Evolutionary conservation across 2,329 filamentous ascomycete species (phyloP).

Genomic region (Apiospora malaysiana): DNA sequence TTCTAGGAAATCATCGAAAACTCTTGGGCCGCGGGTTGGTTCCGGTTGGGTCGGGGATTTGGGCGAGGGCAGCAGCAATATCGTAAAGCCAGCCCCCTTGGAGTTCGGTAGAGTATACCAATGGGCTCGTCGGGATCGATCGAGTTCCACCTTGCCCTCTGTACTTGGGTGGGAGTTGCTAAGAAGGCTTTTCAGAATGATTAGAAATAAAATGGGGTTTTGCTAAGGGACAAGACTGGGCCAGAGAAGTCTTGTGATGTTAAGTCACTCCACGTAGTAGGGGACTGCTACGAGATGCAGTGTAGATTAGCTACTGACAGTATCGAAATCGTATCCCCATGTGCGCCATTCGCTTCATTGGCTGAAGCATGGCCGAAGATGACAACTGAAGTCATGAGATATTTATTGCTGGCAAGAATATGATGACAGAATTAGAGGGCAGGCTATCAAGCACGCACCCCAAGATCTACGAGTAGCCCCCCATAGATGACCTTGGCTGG

Average conservation of each 20-base stretch:
- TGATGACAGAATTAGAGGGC: neutral
- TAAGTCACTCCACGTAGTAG: neutral
- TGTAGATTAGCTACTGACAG: neutral
- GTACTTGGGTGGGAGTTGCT: neutral
- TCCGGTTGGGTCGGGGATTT: slow-evolving; percentile 8
- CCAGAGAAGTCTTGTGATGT: neutral
- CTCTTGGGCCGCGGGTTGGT: neutral
- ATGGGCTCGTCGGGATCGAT: neutral
- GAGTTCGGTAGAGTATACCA: slow-evolving; percentile 20
- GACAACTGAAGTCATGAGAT: neutral
- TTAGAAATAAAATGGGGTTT: neutral
- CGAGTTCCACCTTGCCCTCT: neutral
- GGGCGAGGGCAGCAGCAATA: neutral
- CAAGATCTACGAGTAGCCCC: neutral
- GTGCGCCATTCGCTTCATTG: neutral
- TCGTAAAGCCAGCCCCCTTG: slow-evolving; percentile 7
- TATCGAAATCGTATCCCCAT: too few species aligned
- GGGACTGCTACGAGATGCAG: neutral
- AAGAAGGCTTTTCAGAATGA: slow-evolving; percentile 1
- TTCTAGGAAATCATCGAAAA: neutral
- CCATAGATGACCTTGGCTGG: neutral
- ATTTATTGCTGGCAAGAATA: neutral
- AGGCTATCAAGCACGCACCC: too few species aligned
- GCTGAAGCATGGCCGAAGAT: neutral
- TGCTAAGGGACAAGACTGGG: neutral